Evolutionary conservation across 176 grass and related monocot genomes (phyloP).

Genomic region (Tillandsia fasciculata): DNA sequence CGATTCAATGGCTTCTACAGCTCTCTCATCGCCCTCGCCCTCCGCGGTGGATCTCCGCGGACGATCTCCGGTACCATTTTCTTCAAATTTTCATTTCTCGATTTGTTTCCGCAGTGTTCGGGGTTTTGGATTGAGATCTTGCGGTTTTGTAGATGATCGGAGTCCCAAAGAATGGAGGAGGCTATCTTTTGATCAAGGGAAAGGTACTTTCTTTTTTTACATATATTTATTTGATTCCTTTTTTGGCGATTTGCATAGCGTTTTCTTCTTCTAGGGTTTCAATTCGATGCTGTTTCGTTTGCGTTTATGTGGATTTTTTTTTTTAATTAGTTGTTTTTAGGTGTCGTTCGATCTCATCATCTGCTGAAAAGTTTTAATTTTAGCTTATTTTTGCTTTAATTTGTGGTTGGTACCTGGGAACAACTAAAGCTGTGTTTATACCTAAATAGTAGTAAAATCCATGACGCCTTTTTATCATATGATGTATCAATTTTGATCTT

Average conservation of each 20-base stretch:
- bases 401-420: no score
- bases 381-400: no score
- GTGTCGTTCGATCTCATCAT: no score
- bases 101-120: not conserved
- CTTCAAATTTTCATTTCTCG: not conserved
- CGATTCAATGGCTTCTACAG: slow-evolving; percentile 9
- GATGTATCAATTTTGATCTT: no score
- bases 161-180: slow-evolving; percentile 3
- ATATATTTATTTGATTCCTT: not conserved
- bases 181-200: slow-evolving; percentile 14
- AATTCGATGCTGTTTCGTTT: no score
- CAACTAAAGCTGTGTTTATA: no score
- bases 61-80: slow-evolving; percentile 8
- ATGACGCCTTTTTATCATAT: no score
- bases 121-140: not conserved
- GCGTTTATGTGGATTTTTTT: no score
- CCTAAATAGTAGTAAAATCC: no score
- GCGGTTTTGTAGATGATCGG: slow-evolving; percentile 14
- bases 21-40: slow-evolving; percentile 18
- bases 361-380: no score
- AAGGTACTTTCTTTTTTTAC: not conserved
- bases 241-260: not conserved
- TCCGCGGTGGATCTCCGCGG: slow-evolving; percentile 16
- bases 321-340: no score
- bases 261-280: no score